Percentiles rank a stretch among this genome's conserved stretches.
Conservation (phyloP, 1,284 basidiomycete species). For the Irpex lacteus region DNA sequence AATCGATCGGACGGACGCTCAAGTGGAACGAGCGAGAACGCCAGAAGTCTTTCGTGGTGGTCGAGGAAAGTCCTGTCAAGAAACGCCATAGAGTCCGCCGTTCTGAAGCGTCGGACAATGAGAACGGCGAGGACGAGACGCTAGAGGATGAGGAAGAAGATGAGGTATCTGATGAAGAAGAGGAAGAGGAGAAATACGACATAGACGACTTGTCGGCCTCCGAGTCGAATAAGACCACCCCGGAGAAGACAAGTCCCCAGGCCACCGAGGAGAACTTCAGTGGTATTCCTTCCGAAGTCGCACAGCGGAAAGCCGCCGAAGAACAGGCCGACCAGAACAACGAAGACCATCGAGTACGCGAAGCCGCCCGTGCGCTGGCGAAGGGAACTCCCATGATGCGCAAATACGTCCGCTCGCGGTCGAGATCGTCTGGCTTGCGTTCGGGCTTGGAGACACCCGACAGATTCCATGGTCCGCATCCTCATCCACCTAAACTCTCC, state of each 20-base stretch:
- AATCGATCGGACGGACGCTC: slow-evolving; percentile 91
- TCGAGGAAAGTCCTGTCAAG: slow-evolving; percentile 76
- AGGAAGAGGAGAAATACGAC: slow-evolving; percentile 83
- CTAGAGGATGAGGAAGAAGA: slow-evolving; percentile 36
- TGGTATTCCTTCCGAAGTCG: slow-evolving; percentile 35
- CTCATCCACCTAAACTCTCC: slow-evolving; percentile 53
- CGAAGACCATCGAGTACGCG: slow-evolving; percentile 25
- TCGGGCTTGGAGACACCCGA: slow-evolving; percentile 78
- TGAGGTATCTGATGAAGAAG: slow-evolving; percentile 53
- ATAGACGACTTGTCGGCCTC: slow-evolving; percentile 80
- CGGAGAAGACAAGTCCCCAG: slow-evolving; percentile 2
- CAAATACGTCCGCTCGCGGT: slow-evolving; percentile 35
- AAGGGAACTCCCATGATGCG: slow-evolving; percentile 31
- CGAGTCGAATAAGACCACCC: slow-evolving; percentile 19
- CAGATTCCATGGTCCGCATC: slow-evolving; percentile 67
- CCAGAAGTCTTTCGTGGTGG: slow-evolving; percentile 97
- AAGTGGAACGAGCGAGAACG: slow-evolving; percentile 98
- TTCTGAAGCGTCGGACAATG: slow-evolving; percentile 9
- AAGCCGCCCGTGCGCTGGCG: slow-evolving; percentile 34
- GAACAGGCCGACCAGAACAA: slow-evolving; percentile 9
- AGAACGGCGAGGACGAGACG: slow-evolving; percentile 11
- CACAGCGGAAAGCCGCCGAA: slow-evolving; percentile 29
- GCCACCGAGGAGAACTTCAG: background rate
- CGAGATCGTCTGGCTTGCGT: slow-evolving; percentile 32
- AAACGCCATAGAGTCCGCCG: slow-evolving; percentile 29